Evolutionary conservation across 345 rosid species (phyloP), one percentile per base, ranked within the genome.

Genomic region (Salix brachista): DNA sequence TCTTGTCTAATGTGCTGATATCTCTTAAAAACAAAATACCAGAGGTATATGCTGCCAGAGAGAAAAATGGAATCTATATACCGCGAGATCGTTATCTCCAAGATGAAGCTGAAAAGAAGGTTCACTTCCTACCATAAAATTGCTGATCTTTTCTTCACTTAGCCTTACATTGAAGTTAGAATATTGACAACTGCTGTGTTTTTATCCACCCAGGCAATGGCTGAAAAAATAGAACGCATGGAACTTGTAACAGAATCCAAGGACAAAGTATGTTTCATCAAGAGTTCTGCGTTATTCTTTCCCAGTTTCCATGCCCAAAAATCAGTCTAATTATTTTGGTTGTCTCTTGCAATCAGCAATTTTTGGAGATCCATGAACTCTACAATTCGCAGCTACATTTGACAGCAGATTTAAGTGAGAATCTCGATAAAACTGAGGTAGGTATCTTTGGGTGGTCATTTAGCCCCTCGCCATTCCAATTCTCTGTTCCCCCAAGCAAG

Each of bases 11-110:
- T 16, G 36, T 52, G 25, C 72, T 76, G 54, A 77, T 78, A 10
- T 48, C 61, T 67, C 36, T 70, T 41, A 50, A 79, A 3, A 71
- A 39, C 74, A 39, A 58, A 58, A 61, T 21, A 79, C 68, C 80
- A 96, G 98, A 96, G 96, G 99, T 93, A 69, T 96, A 90, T 83
- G 97, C 98, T 73, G 90, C 98, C 70, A 93, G 98, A 85, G 99
- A 96, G 86, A 96, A 93, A 80, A 96, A 96, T 83, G 99, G 99
- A 70, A 92, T 96, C 65, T 96, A 93, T 77, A 93, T 96, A 79
- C 98, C 99, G 62, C 84, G 92, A 75, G 97, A 96, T 81, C 92
- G 98, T 71, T 96, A 89, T 78, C 92, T 89, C 79, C 91, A 87
- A 75, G 99, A 96, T 82, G 98, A 93, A 87, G 94, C 96, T 26